phyloP scores from a whole-genome alignment of 257 asterid species.

The Scutellaria baicalensis region DNA sequence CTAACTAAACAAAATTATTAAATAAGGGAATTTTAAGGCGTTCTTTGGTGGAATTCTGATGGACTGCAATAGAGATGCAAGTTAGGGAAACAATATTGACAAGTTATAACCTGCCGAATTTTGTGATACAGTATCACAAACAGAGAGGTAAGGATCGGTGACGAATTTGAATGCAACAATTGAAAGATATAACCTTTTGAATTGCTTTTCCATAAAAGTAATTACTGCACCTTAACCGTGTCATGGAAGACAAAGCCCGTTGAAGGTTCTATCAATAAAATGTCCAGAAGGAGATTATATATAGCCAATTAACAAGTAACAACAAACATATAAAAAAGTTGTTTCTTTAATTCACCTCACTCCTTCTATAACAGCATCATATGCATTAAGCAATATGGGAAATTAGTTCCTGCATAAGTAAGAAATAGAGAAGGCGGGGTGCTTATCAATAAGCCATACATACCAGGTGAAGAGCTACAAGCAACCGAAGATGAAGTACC shows the following conservation, averaged over 20 bases:
- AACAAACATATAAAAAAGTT: neutral
- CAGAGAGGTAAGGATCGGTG: neutral
- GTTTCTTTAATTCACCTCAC: neutral
- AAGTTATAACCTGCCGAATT: neutral
- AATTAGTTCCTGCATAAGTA: neutral
- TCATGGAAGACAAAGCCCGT: neutral
- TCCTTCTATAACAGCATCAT: neutral
- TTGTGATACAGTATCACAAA: neutral
- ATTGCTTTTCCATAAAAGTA: neutral
- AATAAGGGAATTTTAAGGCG: neutral
- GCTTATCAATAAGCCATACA: neutral
- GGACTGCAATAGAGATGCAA: neutral
- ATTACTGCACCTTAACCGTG: neutral
- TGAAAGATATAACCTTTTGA: neutral
- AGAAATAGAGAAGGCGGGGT: neutral
- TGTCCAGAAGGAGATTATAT: neutral
- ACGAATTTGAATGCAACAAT: neutral
- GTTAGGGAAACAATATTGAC: neutral
- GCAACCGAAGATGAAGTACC: constrained; percentile 71
- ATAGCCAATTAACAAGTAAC: neutral
- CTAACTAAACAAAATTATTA: neutral
- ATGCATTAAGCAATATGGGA: neutral
- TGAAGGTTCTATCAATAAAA: neutral
- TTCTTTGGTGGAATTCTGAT: neutral
- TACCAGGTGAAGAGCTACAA: constrained; percentile 88